These are phyloP conservation scores for Pythium vanterpoolii DNA, from an alignment of 352 stramenopile genomes.

Conservation along the genomic window DNA sequence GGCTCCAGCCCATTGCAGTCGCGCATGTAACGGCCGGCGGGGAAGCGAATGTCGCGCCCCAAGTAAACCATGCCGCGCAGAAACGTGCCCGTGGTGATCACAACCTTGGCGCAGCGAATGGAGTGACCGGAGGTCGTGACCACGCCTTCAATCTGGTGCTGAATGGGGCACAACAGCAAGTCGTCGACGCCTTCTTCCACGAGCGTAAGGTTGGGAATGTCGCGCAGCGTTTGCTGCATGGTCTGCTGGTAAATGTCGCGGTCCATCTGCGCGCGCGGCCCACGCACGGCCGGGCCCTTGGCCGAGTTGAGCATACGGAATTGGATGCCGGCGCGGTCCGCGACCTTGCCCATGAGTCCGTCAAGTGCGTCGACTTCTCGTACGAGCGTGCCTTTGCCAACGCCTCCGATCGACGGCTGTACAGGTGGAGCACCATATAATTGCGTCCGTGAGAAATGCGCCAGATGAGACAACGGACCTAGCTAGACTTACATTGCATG, in stretches of 20 bases:
- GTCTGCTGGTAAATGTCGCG: slow-evolving; percentile 95
- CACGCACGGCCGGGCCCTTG: slow-evolving; percentile 88
- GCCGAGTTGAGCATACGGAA: slow-evolving; percentile 96
- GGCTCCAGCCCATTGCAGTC: slow-evolving; percentile 88
- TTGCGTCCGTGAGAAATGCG: slow-evolving; percentile 2
- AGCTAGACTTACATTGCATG: slow-evolving; percentile 90
- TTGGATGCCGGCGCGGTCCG: slow-evolving; percentile 95
- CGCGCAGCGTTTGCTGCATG: slow-evolving; percentile 89
- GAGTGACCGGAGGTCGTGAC: slow-evolving; percentile 51
- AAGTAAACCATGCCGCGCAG: slow-evolving; percentile 96
- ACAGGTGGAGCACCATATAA: slow-evolving; percentile 1
- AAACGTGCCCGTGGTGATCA: slow-evolving; percentile 99
- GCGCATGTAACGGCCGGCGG: slow-evolving; percentile 91
- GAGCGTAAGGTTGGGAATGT: slow-evolving; percentile 88
- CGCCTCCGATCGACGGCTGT: slow-evolving; percentile 95
- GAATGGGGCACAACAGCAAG: slow-evolving; percentile 83
- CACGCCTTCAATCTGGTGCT: slow-evolving; percentile 58
- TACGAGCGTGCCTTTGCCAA: slow-evolving; percentile 98
- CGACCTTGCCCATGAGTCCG: slow-evolving; percentile 96
- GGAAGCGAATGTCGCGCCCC: slow-evolving; percentile 87
- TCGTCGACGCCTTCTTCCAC: slow-evolving; percentile 96
- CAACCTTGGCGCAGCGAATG: slow-evolving; percentile 61
- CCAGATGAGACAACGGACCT: neutral
- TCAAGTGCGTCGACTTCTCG: slow-evolving; percentile 97
- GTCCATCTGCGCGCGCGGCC: slow-evolving; percentile 95